Evolutionary conservation across 1,284 basidiomycete species (phyloP), one percentile per base, ranked within the genome.

Genomic region (Ganoderma sinense): DNA sequence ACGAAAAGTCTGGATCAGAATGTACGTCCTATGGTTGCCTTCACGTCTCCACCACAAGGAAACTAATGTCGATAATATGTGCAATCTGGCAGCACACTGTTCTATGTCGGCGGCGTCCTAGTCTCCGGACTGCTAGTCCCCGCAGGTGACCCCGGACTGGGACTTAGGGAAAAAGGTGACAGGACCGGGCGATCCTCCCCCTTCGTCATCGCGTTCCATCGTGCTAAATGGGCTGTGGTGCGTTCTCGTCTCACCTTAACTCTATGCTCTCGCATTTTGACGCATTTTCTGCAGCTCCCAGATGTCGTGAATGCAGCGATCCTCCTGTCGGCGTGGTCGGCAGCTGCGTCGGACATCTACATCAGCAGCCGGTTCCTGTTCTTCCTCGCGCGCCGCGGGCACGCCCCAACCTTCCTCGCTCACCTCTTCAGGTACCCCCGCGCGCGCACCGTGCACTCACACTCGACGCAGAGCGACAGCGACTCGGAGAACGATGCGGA

Each of bases 1-100:
- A 78, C 82, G 84, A 68, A 81, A 82, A 60, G 85, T 88, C 29
- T 90, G 88, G 81, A 83, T 87, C 74, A 84, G 89, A 55, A 88
- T 91, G 80, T 83, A 58, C 73, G 80, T 73, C 70, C 3, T 8
- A 13, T 11, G n/a, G 2, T 26, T 53, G 14, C 14, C 33, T 51
- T 36, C 29, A 10, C 13, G 23, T 5, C 4, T 14, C 20, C 14
- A 18, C 7, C 7, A 8, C 5, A 14, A 14, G 23, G 18, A 16
- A 26, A 18, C 2, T 20, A 2, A n/a, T 7, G n/a, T 56, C 3
- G 67, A n/a, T n/a, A n/a, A 20, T 10, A 23, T 18, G 18, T 63
- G 2, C 14, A 23, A 6, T 20, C 39, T 11, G 8, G 0, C 65
- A 80, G 78, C 43, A 77, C 73, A 7, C 66, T 80, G 0, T 79